phyloP scores from a whole-genome alignment of 441 rosid genomes.

The Metrosideros polymorpha region DNA sequence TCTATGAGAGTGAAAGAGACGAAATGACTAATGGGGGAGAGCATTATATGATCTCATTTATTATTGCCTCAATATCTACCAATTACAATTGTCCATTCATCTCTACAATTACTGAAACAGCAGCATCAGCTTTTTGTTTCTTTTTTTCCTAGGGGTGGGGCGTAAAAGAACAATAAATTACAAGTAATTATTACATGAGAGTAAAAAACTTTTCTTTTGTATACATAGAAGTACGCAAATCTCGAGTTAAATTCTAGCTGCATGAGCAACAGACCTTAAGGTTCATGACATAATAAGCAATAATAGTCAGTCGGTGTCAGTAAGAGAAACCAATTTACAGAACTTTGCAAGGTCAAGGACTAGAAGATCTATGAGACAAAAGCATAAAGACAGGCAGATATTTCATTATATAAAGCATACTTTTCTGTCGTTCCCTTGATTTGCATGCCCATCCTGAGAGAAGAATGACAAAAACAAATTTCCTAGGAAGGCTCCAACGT shows the following conservation, averaged over 20 bases:
- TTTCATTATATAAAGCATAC: slow-evolving; percentile 20
- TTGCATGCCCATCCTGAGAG: slow-evolving; percentile 84
- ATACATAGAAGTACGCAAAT: background rate
- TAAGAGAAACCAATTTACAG: background rate
- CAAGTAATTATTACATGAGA: background rate
- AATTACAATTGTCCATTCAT: background rate
- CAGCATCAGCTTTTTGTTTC: background rate
- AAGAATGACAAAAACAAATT: slow-evolving; percentile 82
- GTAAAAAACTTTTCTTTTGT: background rate
- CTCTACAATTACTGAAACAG: background rate
- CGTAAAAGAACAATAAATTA: background rate
- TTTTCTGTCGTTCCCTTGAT: slow-evolving; percentile 47
- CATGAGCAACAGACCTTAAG: background rate
- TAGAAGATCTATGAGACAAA: background rate
- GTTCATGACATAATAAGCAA: background rate
- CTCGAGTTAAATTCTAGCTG: background rate
- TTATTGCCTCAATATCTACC: background rate
- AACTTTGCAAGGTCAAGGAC: background rate
- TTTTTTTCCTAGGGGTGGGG: background rate
- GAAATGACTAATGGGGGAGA: background rate
- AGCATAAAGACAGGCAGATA: background rate
- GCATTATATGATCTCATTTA: background rate
- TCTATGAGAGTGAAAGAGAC: background rate
- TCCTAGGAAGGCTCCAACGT: slow-evolving; percentile 81
- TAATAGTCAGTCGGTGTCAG: background rate